phyloP scores from a whole-genome alignment of 805 yeast species.

The Metschnikowia bowlesiae region DNA sequence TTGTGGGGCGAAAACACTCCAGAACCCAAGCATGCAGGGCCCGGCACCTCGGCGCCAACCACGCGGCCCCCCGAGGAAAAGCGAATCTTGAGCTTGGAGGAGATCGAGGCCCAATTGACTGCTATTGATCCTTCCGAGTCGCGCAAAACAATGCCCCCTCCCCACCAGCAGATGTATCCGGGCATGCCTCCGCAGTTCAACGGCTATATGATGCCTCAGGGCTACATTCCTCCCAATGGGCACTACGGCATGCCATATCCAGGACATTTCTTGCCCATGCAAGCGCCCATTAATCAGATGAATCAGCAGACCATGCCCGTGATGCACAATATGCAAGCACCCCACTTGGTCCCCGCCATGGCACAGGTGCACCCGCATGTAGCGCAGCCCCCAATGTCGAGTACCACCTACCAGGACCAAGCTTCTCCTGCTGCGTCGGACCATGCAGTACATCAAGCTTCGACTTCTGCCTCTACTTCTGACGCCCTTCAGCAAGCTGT shows the following conservation, averaged over 20 bases:
- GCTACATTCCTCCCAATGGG: constrained; percentile 32
- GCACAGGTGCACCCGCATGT: constrained; percentile 6
- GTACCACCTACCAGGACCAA: constrained; percentile 3
- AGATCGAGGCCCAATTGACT: constrained; percentile 74
- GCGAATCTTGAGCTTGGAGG: constrained; percentile 69
- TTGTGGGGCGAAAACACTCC: constrained; percentile 41
- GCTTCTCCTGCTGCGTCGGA: neutral
- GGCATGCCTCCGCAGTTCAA: constrained; percentile 33
- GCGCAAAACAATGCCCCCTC: constrained; percentile 17
- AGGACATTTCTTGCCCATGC: constrained; percentile 23
- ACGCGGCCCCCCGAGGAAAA: constrained; percentile 24
- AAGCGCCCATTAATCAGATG: constrained; percentile 11
- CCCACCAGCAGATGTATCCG: constrained; percentile 28
- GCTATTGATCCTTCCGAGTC: constrained; percentile 35
- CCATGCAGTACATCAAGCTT: constrained; percentile 5
- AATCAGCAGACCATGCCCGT: constrained; percentile 22
- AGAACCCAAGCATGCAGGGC: constrained; percentile 10
- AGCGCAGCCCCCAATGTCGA: constrained; percentile 16
- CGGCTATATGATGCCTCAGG: constrained; percentile 41
- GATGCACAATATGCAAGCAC: constrained; percentile 17
- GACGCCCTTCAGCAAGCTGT: constrained; percentile 6
- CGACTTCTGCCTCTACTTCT: neutral
- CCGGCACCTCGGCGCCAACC: constrained; percentile 32
- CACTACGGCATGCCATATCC: constrained; percentile 27
- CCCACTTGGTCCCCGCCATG: constrained; percentile 10